Evolutionary conservation across 2,329 filamentous ascomycete species (phyloP).

Genomic region (Colletotrichum chlorophyti): DNA sequence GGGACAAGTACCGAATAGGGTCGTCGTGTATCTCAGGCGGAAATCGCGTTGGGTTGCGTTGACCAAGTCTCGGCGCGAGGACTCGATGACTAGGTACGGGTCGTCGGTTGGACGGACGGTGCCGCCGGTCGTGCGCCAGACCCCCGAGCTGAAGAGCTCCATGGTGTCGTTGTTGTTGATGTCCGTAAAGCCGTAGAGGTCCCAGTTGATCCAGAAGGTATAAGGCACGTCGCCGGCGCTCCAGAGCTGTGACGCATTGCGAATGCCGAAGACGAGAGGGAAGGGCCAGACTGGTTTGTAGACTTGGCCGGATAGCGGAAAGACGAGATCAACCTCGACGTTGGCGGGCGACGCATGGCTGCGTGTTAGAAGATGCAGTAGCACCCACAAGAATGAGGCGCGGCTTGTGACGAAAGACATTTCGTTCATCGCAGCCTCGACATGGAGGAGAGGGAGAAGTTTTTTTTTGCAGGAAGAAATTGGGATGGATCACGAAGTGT

Average conservation of each 20-base stretch:
- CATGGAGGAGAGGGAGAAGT: too few relatives aligned
- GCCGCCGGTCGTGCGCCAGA: not conserved
- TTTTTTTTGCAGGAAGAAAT: too few relatives aligned
- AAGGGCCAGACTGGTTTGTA: constrained; percentile 8
- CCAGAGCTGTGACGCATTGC: constrained; percentile 3
- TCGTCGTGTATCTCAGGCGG: not conserved
- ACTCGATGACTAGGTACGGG: not conserved
- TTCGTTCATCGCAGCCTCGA: too few relatives aligned
- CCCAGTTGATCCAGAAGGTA: constrained; percentile 3
- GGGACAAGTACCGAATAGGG: not conserved
- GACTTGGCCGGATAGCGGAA: not conserved
- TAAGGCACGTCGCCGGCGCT: not conserved
- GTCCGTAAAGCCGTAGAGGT: not conserved
- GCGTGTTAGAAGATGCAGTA: not conserved
- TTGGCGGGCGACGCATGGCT: not conserved
- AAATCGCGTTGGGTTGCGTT: not conserved
- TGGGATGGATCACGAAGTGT: too few relatives aligned
- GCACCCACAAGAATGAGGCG: not conserved
- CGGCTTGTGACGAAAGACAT: not conserved
- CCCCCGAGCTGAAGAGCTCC: not conserved
- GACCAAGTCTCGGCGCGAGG: not conserved
- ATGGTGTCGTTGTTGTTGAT: not conserved
- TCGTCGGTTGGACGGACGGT: not conserved
- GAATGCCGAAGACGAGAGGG: constrained; percentile 4
- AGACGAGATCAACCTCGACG: constrained; percentile 2